Conservation (phyloP, 352 stramenopile genomes). For the Elongisporangium anandrum region DNA sequence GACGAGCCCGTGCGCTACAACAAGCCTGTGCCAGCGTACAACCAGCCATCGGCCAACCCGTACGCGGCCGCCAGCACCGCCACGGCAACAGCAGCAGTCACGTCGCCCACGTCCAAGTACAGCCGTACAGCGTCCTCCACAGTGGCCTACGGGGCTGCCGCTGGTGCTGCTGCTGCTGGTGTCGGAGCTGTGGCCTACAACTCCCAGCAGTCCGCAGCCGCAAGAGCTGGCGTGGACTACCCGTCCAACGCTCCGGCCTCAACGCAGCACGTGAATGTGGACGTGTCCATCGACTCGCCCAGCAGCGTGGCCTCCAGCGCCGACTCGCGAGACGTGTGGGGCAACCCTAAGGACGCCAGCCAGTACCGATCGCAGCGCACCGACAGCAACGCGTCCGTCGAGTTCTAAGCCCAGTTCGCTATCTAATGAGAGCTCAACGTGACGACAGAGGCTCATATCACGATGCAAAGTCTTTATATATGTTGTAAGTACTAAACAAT, state of each 20-base stretch:
- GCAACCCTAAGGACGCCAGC: slow-evolving; percentile 16
- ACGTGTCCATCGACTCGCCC: slow-evolving; percentile 27
- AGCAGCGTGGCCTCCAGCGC: slow-evolving; percentile 20
- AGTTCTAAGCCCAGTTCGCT: slow-evolving; percentile 50
- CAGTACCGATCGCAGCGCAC: slow-evolving; percentile 41
- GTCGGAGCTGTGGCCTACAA: slow-evolving; percentile 20
- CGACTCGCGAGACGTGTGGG: slow-evolving; percentile 33
- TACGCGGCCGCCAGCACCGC: slow-evolving; percentile 15
- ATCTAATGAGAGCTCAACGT: no score
- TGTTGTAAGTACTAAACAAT: neutral
- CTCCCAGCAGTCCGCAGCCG: slow-evolving; percentile 12
- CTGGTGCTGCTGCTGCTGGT: slow-evolving; percentile 11
- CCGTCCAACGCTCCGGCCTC: slow-evolving; percentile 3
- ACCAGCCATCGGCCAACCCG: slow-evolving; percentile 12
- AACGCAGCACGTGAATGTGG: slow-evolving; percentile 14
- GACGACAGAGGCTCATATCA: no score
- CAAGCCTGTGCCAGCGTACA: slow-evolving; percentile 6
- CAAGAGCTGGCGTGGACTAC: slow-evolving; percentile 17
- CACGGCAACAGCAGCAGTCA: slow-evolving; percentile 14
- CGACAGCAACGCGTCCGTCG: slow-evolving; percentile 50
- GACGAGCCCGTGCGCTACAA: slow-evolving; percentile 21
- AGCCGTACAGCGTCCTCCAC: slow-evolving; percentile 10
- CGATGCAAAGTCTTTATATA: slow-evolving; percentile 2
- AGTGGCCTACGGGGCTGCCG: neutral
- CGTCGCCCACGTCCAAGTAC: slow-evolving; percentile 14